A percentile compares a stretch with the other conserved stretches of the same genome.
Evolutionary conservation across 2,329 filamentous ascomycete genomes (phyloP).

Genomic region (Colletotrichum liriopes): DNA sequence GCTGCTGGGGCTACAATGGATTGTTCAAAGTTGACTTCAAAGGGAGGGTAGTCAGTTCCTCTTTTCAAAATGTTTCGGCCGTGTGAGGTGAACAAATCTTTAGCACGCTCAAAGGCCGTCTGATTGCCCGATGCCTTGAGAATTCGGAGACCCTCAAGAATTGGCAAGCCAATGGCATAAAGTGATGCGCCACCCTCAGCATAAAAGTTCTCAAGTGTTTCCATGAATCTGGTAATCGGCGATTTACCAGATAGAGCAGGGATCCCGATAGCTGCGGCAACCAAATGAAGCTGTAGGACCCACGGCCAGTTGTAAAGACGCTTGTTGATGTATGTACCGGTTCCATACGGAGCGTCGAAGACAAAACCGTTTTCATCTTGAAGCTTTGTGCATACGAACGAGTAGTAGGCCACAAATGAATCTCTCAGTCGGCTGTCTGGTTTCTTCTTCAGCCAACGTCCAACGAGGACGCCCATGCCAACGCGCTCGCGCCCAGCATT

Average conservation of each 20-base stretch:
- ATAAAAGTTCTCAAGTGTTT: conserved; percentile 37
- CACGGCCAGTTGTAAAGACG: conserved; percentile 41
- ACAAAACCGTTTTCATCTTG: conserved; percentile 33
- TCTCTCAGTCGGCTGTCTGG: background rate
- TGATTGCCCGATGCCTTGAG: conserved; percentile 7
- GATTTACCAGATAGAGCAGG: conserved; percentile 22
- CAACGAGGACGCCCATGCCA: conserved; percentile 37
- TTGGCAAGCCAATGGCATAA: conserved; percentile 37
- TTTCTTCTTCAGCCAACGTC: conserved; percentile 31
- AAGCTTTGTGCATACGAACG: conserved; percentile 37
- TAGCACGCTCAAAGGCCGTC: background rate
- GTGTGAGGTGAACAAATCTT: conserved; percentile 14
- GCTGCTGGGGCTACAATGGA: conserved; percentile 42
- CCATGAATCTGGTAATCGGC: conserved; percentile 23
- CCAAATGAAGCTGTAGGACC: conserved; percentile 37
- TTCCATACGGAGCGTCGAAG: conserved; percentile 24
- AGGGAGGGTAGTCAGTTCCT: conserved; percentile 33
- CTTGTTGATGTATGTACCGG: conserved; percentile 6
- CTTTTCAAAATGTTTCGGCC: conserved; percentile 13
- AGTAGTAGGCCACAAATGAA: conserved; percentile 31
- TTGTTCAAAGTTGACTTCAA: conserved; percentile 42
- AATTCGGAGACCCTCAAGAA: conserved; percentile 25
- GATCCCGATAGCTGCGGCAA: conserved; percentile 26
- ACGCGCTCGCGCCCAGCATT: conserved; percentile 40
- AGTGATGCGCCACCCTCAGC: conserved; percentile 32